Evolutionary conservation across 2,329 filamentous ascomycete species (phyloP), one percentile per base, ranked within the genome.

Genomic region (Kalaharituber pfeilii): DNA sequence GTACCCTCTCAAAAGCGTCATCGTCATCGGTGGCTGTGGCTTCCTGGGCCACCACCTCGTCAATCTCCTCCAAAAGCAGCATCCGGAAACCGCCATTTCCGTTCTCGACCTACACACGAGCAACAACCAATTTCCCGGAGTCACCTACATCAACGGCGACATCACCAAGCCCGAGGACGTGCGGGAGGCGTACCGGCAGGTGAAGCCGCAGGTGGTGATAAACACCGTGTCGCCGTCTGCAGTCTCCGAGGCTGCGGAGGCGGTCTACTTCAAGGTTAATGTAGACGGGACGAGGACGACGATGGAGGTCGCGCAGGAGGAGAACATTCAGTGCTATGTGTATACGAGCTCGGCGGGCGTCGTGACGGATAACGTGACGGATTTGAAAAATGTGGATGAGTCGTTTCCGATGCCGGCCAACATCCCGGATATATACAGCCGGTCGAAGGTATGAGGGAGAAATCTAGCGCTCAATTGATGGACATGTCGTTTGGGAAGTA

Each of bases 271-370:
- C 63, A 81, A 80, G 67, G 84, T 96, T 66, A 98, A 96, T 67
- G 81, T 94, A 52, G 81, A 86, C 51, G 89, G 89, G 51, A 95
- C 91, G 13, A 74, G 74, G 60, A 80, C 82, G 60, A 76, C 95
- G 50, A 72, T 96, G 53, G 78, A 81, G 30, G 85, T 84, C 15
- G 83, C 83, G 62, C 76, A 77, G 65, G 72, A 77, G 61, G 75
- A 76, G 33, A 81, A 77, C 58, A 86, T 89, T 64, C 85, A 81
- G 69, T 84, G 78, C 0, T 79, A 96, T 60, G 85, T 96, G 49
- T 94, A 89, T 70, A 96, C 89, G 18, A 91, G 84, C 68, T 91
- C 84, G 53, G 84, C 85, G 52, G 93, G 86, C 57, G 82, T 94
- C 58, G 74, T 94, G 60, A 82, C 84, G 66, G 87, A 96, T 69